Conservation (phyloP, 768 basidiomycete genomes). For the Lactarius hengduanensis region DNA sequence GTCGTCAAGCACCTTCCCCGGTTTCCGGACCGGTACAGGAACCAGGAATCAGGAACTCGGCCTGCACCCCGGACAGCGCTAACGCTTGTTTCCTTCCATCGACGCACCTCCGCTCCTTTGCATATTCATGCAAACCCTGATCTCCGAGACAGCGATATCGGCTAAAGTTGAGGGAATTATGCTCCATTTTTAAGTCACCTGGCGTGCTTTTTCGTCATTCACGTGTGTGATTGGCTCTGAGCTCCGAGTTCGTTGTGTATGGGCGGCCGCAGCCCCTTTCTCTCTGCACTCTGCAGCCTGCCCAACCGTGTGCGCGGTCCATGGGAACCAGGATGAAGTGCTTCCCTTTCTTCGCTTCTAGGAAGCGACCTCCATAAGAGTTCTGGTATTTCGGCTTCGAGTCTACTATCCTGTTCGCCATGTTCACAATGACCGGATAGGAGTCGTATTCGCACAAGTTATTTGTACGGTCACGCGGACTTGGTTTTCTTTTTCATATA, state of each 20-base stretch:
- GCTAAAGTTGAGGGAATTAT: background rate
- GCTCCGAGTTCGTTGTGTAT: background rate
- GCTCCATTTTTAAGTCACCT: background rate
- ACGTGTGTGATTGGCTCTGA: background rate
- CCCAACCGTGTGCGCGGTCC: background rate
- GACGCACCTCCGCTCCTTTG: background rate
- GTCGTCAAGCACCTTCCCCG: constrained; percentile 17
- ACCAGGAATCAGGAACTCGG: background rate
- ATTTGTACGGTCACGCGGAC: background rate
- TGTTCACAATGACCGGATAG: background rate
- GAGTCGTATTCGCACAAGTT: background rate
- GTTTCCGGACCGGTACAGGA: constrained; percentile 4
- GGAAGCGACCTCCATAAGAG: background rate
- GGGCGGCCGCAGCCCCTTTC: background rate
- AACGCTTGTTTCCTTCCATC: background rate
- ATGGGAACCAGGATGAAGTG: background rate
- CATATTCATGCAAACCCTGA: background rate
- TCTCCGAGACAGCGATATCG: background rate
- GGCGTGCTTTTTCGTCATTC: background rate
- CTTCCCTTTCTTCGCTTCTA: background rate
- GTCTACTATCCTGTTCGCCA: background rate
- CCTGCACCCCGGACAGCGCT: background rate
- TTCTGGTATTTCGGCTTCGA: background rate
- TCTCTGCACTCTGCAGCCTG: background rate
- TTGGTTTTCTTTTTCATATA: background rate